These are phyloP conservation scores for Penicillium sp. DNA, from an alignment of 2,329 filamentous ascomycete genomes.

Conservation along the genomic window DNA sequence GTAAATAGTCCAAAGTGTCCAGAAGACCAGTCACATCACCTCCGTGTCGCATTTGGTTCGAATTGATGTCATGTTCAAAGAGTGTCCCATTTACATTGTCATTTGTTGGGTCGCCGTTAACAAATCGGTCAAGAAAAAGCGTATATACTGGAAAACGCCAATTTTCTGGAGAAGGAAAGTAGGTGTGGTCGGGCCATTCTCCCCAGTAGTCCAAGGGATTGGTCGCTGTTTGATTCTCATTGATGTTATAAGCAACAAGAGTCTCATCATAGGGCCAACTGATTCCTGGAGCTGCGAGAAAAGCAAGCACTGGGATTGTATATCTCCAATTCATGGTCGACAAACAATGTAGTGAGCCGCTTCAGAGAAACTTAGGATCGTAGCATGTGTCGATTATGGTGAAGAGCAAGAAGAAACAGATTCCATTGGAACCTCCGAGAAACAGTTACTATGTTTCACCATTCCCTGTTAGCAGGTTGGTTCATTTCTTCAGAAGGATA, in stretches of 20 bases:
- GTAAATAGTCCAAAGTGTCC: slow-evolving; percentile 62
- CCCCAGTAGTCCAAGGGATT: slow-evolving; percentile 59
- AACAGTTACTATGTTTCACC: background rate
- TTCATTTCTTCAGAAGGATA: background rate
- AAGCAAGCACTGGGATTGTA: slow-evolving; percentile 25
- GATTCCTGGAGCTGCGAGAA: slow-evolving; percentile 24
- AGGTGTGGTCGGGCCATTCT: slow-evolving; percentile 53
- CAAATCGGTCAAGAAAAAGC: slow-evolving; percentile 61
- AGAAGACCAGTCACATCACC: slow-evolving; percentile 58
- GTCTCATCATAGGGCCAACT: slow-evolving; percentile 50
- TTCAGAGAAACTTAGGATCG: slow-evolving; percentile 11
- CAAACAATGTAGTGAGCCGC: slow-evolving; percentile 6
- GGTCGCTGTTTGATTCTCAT: slow-evolving; percentile 56
- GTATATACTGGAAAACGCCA: slow-evolving; percentile 67
- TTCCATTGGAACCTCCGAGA: background rate
- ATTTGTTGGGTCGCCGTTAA: slow-evolving; percentile 63
- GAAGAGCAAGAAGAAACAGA: background rate
- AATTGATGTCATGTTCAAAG: slow-evolving; percentile 60
- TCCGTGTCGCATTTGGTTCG: slow-evolving; percentile 62
- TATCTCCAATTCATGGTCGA: slow-evolving; percentile 34
- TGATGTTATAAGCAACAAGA: slow-evolving; percentile 58
- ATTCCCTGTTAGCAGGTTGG: background rate
- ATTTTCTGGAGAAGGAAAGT: slow-evolving; percentile 55
- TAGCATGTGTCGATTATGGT: slow-evolving; percentile 20
- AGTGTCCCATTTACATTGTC: slow-evolving; percentile 60